Evolutionary conservation across 176 grass and related monocot species (phyloP), one percentile per base, ranked within the genome.

Genomic region (Bothriochloa decipiens): DNA sequence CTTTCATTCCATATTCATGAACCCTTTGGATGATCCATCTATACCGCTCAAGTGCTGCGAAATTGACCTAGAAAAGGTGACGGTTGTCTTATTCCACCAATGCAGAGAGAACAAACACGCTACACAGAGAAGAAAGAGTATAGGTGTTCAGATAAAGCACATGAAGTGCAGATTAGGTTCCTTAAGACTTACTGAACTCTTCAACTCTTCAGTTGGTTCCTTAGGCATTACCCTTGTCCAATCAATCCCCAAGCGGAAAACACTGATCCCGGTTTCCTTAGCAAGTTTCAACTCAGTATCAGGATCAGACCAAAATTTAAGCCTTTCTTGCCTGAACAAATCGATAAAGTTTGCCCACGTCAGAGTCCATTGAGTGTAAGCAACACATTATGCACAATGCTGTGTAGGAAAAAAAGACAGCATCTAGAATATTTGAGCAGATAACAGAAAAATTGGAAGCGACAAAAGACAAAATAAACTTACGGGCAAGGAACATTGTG

Each of bases 301-400:
- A 57, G 96, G 96, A 83, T 98, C 93, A 13, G 96, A 98, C 96
- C 96, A 98, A 92, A 98, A 98, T 84, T 85, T 93, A 70, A 98
- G 87, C 77, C 96, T 86, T 84, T 95, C 96, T 62, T 95, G 82
- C 86, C 96, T 98, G 79, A 70, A 77, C n/a, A 88, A 81, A 83
- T 29, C 7, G n/a, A 41, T 58, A 63, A n/a, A 74, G 14, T 47
- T 72, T 82, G 67, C 52, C 65, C 14, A 78, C 20, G 60, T 84
- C 18, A 84, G 81, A 83, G 5, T 79, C 47, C 45, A 74, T 84
- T 45, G 4, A 18, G 3, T 5, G 2, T 55, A 72, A 79, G 66
- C n/a, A 79, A 78, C 4, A 52, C 52, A 11, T 29, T 52, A 83
- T 4, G 16, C n/a, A 65, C 12, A 65, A 57, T 18, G 71, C n/a